Evolutionary conservation across 768 basidiomycete genomes (phyloP).

Genomic region (Lentinula detonsa): DNA sequence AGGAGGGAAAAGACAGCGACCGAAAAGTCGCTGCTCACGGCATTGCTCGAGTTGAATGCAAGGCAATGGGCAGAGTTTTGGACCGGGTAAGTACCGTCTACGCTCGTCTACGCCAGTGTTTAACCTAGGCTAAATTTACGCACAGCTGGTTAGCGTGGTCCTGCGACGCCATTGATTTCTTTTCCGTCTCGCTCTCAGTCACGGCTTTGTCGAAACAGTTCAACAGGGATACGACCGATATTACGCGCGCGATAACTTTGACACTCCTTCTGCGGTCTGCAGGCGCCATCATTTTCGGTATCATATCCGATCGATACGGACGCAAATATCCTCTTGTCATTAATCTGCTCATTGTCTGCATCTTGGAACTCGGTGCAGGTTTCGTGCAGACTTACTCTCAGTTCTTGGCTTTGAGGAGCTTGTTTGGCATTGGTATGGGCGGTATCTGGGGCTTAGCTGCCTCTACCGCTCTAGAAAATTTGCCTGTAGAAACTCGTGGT

Average conservation of each 20-base stretch:
- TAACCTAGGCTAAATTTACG: neutral
- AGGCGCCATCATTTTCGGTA: slow-evolving; percentile 79
- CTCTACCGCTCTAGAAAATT: slow-evolving; percentile 81
- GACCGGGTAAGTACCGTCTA: slow-evolving; percentile 45
- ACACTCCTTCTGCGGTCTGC: slow-evolving; percentile 87
- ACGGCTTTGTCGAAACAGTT: slow-evolving; percentile 43
- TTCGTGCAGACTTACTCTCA: slow-evolving; percentile 72
- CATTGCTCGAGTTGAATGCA: slow-evolving; percentile 37
- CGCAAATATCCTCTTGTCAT: slow-evolving; percentile 88
- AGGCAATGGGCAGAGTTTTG: slow-evolving; percentile 56
- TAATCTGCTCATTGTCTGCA: slow-evolving; percentile 66
- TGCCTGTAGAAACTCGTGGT: slow-evolving; percentile 84
- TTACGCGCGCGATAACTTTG: slow-evolving; percentile 72
- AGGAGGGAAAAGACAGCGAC: slow-evolving; percentile 32
- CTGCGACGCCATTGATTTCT: slow-evolving; percentile 84
- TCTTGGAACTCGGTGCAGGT: slow-evolving; percentile 73
- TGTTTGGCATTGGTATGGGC: slow-evolving; percentile 88
- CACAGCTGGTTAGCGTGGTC: slow-evolving; percentile 81
- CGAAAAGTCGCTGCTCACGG: slow-evolving; percentile 35
- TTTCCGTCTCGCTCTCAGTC: slow-evolving; percentile 64
- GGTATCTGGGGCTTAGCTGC: slow-evolving; percentile 85
- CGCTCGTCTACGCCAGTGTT: neutral
- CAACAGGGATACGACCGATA: slow-evolving; percentile 27
- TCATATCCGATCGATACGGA: slow-evolving; percentile 79
- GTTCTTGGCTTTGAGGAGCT: slow-evolving; percentile 77